Percentiles rank a stretch among this genome's conserved stretches.
Conservation (phyloP, 2,329 filamentous ascomycete species). For the Pseudogymnoascus sp. region DNA sequence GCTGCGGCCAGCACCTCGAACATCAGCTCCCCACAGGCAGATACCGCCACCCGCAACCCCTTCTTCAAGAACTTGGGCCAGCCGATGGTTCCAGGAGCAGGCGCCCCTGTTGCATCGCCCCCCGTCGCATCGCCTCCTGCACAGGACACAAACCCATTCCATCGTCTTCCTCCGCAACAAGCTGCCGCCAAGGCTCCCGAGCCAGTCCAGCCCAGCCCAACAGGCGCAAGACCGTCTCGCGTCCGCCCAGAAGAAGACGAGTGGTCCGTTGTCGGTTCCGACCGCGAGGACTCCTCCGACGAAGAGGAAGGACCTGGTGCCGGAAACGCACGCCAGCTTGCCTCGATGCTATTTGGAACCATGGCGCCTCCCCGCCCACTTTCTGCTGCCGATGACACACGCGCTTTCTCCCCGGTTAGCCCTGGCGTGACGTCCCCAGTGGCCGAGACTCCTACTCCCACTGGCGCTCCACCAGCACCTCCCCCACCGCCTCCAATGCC, state of each 20-base stretch:
- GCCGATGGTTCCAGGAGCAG: slow-evolving; percentile 38
- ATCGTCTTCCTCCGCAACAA: slow-evolving; percentile 69
- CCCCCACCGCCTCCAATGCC: slow-evolving; percentile 47
- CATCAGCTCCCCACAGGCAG: slow-evolving; percentile 51
- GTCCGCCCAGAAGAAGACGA: slow-evolving; percentile 64
- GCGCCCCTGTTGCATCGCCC: slow-evolving; percentile 37
- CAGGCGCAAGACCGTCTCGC: slow-evolving; percentile 44
- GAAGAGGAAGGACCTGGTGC: slow-evolving; percentile 75
- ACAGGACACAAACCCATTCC: slow-evolving; percentile 91
- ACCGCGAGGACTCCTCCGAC: slow-evolving; percentile 65
- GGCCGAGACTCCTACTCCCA: slow-evolving; percentile 35
- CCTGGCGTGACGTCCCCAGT: slow-evolving; percentile 41
- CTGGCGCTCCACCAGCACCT: slow-evolving; percentile 33
- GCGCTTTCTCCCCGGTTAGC: slow-evolving; percentile 37
- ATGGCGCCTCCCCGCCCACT: slow-evolving; percentile 91
- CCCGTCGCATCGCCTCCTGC: slow-evolving; percentile 30
- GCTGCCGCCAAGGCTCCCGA: slow-evolving; percentile 42
- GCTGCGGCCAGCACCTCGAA: slow-evolving; percentile 37
- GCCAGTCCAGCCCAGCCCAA: slow-evolving; percentile 37
- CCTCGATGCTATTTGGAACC: slow-evolving; percentile 90
- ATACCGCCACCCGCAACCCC: slow-evolving; percentile 84
- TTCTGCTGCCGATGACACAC: slow-evolving; percentile 72
- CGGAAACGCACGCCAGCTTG: slow-evolving; percentile 81
- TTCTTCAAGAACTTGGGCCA: slow-evolving; percentile 88
- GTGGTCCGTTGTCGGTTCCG: slow-evolving; percentile 76